Conservation (phyloP, 225 moss, liverwort and hornwort species). For the Rhytidiadelphus loreus region DNA sequence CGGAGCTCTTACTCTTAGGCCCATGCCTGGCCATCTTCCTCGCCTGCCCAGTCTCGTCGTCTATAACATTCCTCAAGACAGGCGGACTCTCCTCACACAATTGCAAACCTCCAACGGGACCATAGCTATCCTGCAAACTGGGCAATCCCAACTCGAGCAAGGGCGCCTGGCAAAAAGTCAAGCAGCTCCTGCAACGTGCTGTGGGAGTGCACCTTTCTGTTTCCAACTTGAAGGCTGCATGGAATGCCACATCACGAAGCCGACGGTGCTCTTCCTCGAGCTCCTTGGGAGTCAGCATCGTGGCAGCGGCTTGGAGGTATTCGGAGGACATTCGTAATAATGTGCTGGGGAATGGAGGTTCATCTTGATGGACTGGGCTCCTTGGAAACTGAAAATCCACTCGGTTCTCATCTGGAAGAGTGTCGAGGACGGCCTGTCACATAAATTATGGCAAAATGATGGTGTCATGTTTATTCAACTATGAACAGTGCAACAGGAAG, state of each 20-base stretch:
- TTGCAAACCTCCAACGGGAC: too few relatives aligned
- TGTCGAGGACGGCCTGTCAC: neutral
- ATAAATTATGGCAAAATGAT: neutral
- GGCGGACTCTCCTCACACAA: neutral
- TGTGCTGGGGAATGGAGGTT: too few relatives aligned
- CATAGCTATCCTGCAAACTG: neutral
- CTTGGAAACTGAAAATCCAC: neutral
- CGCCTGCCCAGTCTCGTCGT: neutral
- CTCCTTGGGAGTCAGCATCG: neutral
- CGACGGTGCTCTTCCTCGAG: neutral
- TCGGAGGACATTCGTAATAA: neutral
- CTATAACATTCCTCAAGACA: neutral
- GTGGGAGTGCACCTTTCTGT: neutral
- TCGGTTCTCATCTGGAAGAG: neutral
- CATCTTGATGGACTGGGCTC: neutral
- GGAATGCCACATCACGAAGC: neutral
- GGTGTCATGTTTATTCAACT: too few relatives aligned
- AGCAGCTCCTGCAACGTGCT: neutral
- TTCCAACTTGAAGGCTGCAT: neutral
- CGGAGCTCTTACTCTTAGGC: slow-evolving; percentile 10
- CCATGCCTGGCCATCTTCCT: neutral
- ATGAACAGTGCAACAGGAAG: neutral
- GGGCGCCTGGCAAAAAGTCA: neutral
- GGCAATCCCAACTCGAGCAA: neutral
- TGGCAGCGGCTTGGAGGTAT: neutral